A percentile compares a stretch with the other conserved stretches of the same genome.
phyloP scores from a whole-genome alignment of 2,329 filamentous ascomycete genomes.

The Monosporascus cannonballus region DNA sequence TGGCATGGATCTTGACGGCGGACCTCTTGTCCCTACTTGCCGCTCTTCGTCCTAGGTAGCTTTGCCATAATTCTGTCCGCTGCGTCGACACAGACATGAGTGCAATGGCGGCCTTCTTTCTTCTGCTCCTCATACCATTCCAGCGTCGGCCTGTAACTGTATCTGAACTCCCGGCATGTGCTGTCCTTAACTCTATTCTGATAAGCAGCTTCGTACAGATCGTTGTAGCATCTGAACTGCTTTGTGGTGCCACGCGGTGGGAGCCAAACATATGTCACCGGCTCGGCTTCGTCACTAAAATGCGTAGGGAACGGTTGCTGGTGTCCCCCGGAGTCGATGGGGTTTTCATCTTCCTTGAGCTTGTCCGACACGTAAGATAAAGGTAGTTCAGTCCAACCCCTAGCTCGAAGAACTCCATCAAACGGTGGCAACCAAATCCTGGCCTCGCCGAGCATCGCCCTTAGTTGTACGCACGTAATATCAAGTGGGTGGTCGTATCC shows the following conservation, averaged over 20 bases:
- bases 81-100: slow-evolving; percentile 39
- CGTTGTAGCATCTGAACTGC: slow-evolving; percentile 34
- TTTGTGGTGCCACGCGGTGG: slow-evolving; percentile 31
- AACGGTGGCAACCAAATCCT: slow-evolving; percentile 31
- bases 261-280: slow-evolving; percentile 38
- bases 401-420: slow-evolving; percentile 17
- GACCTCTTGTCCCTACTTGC: too few relatives aligned
- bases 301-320: slow-evolving; percentile 14
- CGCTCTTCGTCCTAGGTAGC: slow-evolving; percentile 1
- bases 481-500: slow-evolving; percentile 32
- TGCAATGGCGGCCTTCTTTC: slow-evolving; percentile 40
- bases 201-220: slow-evolving; percentile 34
- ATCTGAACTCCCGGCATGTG: slow-evolving; percentile 25
- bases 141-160: slow-evolving; percentile 39
- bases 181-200: slow-evolving; percentile 11
- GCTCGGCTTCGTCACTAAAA: slow-evolving; percentile 17
- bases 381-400: slow-evolving; percentile 34
- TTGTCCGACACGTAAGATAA: slow-evolving; percentile 1
- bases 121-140: slow-evolving; percentile 46
- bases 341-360: background rate
- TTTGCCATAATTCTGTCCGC: slow-evolving; percentile 36
- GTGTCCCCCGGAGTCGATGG: slow-evolving; percentile 1
- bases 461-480: slow-evolving; percentile 33
- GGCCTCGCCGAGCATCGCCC: slow-evolving; percentile 25
- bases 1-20: too few relatives aligned